A percentile compares a stretch with the other conserved stretches of the same genome.
These are phyloP conservation scores for Fraxinus baroniana DNA, from an alignment of 305 asterid species.

Conservation along the genomic window DNA sequence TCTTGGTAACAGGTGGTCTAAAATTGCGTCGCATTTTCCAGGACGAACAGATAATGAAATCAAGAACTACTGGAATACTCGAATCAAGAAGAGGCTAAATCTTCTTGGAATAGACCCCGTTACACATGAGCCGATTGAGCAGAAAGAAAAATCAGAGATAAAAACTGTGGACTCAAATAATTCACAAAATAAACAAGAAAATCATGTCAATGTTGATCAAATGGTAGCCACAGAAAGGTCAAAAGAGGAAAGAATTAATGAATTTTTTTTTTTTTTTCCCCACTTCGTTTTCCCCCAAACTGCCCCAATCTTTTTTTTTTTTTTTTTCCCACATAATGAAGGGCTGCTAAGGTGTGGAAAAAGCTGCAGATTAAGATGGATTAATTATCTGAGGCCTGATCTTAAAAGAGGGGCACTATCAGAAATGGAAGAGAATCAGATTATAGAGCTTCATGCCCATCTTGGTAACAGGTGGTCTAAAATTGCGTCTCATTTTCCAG, in stretches of 20 bases:
- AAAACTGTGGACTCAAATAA: not conserved
- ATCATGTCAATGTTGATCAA: not conserved
- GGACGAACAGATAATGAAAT: constrained; percentile 61
- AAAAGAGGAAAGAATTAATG: not conserved
- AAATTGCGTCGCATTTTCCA: constrained; percentile 56
- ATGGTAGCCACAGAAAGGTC: not conserved
- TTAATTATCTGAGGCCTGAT: constrained; percentile 59
- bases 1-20: constrained; percentile 76
- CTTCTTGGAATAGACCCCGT: constrained; percentile 42
- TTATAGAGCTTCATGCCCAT: constrained; percentile 58
- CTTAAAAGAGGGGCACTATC: constrained; percentile 54
- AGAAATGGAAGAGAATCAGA: constrained; percentile 51
- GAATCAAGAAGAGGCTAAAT: constrained; percentile 54
- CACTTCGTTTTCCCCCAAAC: too few species aligned
- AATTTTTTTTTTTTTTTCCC: too few species aligned
- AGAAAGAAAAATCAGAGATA: constrained; percentile 11
- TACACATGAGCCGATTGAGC: constrained; percentile 42
- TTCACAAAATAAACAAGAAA: not conserved
- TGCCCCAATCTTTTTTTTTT: too few species aligned
- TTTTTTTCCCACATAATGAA: too few species aligned
- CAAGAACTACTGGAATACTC: constrained; percentile 57
- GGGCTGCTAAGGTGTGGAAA: constrained; percentile 58
- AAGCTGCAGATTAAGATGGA: constrained; percentile 64
- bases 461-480: constrained; percentile 79
- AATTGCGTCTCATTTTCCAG: constrained; percentile 56